phyloP scores from a whole-genome alignment of 768 basidiomycete species.

The Sutorius australiensis region DNA sequence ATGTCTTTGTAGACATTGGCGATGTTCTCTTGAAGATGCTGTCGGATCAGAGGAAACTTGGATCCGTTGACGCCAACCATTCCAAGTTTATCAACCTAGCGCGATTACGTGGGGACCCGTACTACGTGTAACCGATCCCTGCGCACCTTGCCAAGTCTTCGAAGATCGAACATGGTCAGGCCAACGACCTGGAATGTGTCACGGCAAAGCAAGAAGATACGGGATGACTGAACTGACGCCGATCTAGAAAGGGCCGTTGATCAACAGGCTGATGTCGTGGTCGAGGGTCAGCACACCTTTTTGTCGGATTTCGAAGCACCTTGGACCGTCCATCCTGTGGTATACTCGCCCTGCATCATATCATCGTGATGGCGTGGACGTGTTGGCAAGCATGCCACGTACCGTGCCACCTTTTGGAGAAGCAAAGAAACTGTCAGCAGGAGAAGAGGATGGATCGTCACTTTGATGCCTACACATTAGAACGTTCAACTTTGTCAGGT shows the following conservation, averaged over 20 bases:
- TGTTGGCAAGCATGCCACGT: conserved; percentile 12
- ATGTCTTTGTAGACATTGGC: conserved; percentile 81
- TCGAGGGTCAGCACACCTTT: conserved; percentile 51
- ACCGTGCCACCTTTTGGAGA: conserved; percentile 43
- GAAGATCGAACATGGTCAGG: conserved; percentile 85
- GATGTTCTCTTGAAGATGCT: conserved; percentile 81
- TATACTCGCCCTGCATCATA: conserved; percentile 70
- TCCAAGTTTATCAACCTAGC: conserved; percentile 62
- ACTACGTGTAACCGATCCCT: conserved; percentile 9
- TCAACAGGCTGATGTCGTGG: neutral
- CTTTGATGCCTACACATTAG: conserved; percentile 64
- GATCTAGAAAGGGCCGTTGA: conserved; percentile 42
- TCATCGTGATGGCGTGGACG: neutral
- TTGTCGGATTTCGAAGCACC: conserved; percentile 96
- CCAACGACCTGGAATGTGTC: conserved; percentile 66
- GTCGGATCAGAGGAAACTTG: conserved; percentile 83
- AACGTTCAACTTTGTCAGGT: conserved; percentile 55
- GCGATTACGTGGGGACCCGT: conserved; percentile 7
- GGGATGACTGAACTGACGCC: conserved; percentile 45
- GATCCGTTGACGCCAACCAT: conserved; percentile 90
- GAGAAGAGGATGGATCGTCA: neutral
- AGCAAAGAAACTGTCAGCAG: conserved; percentile 6
- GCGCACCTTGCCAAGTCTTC: conserved; percentile 71
- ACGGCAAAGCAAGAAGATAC: conserved; percentile 6
- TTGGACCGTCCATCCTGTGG: conserved; percentile 88